phyloP scores from a whole-genome alignment of 257 asterid genomes.

The Ilex aquifolium region DNA sequence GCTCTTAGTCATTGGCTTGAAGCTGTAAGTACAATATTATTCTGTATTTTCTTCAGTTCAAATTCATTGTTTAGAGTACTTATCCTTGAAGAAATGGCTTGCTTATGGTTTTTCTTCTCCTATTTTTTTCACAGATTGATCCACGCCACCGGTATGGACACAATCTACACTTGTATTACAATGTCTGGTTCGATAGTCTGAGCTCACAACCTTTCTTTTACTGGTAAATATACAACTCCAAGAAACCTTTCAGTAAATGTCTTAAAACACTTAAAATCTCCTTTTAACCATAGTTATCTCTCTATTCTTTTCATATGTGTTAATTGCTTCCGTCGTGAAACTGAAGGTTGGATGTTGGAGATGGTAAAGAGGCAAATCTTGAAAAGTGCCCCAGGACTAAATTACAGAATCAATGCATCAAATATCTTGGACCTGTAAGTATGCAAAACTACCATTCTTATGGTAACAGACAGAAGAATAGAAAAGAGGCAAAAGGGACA shows the following conservation, averaged over 20 bases:
- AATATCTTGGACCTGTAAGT: conserved; percentile 28
- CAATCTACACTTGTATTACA: no score
- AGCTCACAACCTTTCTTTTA: conserved; percentile 6
- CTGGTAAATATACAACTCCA: conserved; percentile 15
- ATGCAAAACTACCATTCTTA: background rate
- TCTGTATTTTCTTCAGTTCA: no score
- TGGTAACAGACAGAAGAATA: no score
- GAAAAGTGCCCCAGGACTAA: conserved; percentile 21
- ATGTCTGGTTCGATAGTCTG: no score
- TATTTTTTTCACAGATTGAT: conserved; percentile 20
- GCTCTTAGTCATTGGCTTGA: conserved; percentile 20
- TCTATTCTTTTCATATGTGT: no score
- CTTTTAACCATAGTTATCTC: no score
- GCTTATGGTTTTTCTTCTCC: background rate
- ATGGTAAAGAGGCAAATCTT: conserved; percentile 21
- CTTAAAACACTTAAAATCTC: background rate
- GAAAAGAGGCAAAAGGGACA: no score
- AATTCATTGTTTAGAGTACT: background rate
- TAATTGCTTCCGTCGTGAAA: background rate
- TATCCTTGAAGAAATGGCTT: background rate
- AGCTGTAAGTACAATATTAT: conserved; percentile 18
- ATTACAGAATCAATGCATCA: conserved; percentile 23
- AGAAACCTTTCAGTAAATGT: background rate
- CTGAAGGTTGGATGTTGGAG: conserved; percentile 33
- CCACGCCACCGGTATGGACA: conserved; percentile 12